Percentiles rank a stretch among this genome's conserved stretches.
Evolutionary conservation across 148 eudicot genomes (phyloP).

Genomic region (Camellia lanceoleosa): DNA sequence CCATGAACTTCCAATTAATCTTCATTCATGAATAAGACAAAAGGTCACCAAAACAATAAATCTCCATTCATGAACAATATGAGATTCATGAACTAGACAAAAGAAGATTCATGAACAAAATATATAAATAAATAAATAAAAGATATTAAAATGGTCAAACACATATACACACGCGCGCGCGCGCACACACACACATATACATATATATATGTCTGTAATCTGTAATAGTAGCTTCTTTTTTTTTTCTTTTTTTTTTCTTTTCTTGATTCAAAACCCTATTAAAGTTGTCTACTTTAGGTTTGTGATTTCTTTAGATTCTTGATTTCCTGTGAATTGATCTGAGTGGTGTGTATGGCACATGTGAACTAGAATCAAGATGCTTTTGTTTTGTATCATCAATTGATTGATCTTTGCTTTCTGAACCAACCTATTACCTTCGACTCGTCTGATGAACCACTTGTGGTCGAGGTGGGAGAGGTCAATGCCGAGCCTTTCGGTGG

Average conservation of each 20-base stretch:
- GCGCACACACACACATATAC: neutral
- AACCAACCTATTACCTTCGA: conserved; percentile 10
- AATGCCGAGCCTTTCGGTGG: too few relatives aligned
- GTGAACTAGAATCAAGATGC: conserved; percentile 13
- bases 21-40: too few relatives aligned
- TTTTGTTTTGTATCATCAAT: conserved; percentile 5
- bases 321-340: neutral
- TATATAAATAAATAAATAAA: too few relatives aligned
- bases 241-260: neutral
- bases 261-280: neutral
- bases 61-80: too few relatives aligned
- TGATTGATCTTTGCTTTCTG: conserved; percentile 13
- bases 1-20: too few relatives aligned
- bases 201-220: neutral
- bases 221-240: neutral
- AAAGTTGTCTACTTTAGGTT: neutral
- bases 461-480: too few relatives aligned
- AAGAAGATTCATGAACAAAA: too few relatives aligned
- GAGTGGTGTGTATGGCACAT: conserved; percentile 21
- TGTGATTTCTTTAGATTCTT: neutral
- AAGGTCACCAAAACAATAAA: too few relatives aligned
- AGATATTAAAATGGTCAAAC: too few relatives aligned
- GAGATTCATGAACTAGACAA: too few relatives aligned
- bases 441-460: too few relatives aligned
- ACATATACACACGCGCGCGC: too few relatives aligned